Conservation (phyloP, 441 rosid genomes). For the Jatropha multifida region DNA sequence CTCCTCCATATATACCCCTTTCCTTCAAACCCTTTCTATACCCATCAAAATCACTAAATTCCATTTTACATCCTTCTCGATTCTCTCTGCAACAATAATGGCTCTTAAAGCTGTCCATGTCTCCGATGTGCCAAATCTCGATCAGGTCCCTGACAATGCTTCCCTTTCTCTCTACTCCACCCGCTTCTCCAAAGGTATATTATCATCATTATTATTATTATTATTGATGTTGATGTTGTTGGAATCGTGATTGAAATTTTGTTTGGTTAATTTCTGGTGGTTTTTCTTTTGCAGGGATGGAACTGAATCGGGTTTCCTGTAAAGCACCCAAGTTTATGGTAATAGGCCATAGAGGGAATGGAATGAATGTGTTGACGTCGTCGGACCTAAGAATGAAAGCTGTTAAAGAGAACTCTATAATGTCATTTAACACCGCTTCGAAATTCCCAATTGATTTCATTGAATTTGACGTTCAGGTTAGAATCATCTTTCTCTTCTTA, state of each 20-base stretch:
- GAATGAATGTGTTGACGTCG: constrained; percentile 68
- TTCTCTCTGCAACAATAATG: constrained; percentile 19
- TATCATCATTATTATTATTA: neutral
- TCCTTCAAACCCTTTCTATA: neutral
- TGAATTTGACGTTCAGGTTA: constrained; percentile 97
- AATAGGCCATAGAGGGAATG: constrained; percentile 84
- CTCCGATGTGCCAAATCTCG: constrained; percentile 53
- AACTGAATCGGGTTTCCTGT: constrained; percentile 32
- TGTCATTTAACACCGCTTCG: constrained; percentile 74
- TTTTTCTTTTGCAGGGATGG: constrained; percentile 36
- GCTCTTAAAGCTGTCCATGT: constrained; percentile 62
- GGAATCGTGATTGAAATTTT: neutral
- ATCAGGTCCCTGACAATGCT: constrained; percentile 39
- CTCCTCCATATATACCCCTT: constrained; percentile 1
- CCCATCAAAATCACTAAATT: neutral
- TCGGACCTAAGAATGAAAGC: constrained; percentile 67
- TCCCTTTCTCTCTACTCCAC: constrained; percentile 35
- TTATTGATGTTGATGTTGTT: neutral
- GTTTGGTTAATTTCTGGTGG: neutral
- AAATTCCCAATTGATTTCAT: constrained; percentile 67
- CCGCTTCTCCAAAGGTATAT: constrained; percentile 27
- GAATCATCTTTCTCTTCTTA: neutral
- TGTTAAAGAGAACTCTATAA: constrained; percentile 70
- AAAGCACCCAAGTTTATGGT: constrained; percentile 69
- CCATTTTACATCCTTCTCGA: neutral